A percentile compares a stretch with the other conserved stretches of the same genome.
These are phyloP conservation scores for Arbutus unedo DNA, from an alignment of 148 eudicot genomes.

Conservation along the genomic window DNA sequence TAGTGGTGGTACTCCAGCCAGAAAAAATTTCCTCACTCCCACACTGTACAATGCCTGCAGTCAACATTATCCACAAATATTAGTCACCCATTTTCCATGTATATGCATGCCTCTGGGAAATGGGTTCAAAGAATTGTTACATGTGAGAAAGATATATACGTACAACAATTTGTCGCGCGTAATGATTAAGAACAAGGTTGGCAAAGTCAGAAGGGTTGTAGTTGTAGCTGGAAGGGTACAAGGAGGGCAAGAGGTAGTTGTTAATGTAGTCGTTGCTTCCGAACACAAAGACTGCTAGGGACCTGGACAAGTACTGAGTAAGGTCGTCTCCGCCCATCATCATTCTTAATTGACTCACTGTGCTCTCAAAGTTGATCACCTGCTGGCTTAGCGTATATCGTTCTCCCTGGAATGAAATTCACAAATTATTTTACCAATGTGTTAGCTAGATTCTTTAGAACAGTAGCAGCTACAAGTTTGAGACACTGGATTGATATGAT, in stretches of 20 bases:
- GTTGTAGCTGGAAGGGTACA: slow-evolving; percentile 51
- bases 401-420: slow-evolving; percentile 50
- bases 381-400: slow-evolving; percentile 72
- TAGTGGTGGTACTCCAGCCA: slow-evolving; percentile 67
- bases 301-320: slow-evolving; percentile 46
- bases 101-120: background rate
- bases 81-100: background rate
- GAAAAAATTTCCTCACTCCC: slow-evolving; percentile 73
- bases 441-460: background rate
- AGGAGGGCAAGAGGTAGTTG: slow-evolving; percentile 76
- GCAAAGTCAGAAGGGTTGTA: slow-evolving; percentile 66
- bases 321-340: slow-evolving; percentile 39
- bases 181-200: slow-evolving; percentile 69
- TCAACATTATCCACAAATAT: background rate
- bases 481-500: background rate
- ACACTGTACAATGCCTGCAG: slow-evolving; percentile 59
- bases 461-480: background rate
- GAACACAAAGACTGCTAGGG: slow-evolving; percentile 60
- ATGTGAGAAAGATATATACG: background rate
- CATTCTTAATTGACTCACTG: slow-evolving; percentile 49
- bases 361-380: slow-evolving; percentile 69
- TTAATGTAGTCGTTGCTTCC: slow-evolving; percentile 95
- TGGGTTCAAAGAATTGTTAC: background rate
- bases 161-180: slow-evolving; percentile 65
- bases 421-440: background rate